Conservation (phyloP, 192 early-diverging fungal genomes). For the Chytriomyces sp. region DNA sequence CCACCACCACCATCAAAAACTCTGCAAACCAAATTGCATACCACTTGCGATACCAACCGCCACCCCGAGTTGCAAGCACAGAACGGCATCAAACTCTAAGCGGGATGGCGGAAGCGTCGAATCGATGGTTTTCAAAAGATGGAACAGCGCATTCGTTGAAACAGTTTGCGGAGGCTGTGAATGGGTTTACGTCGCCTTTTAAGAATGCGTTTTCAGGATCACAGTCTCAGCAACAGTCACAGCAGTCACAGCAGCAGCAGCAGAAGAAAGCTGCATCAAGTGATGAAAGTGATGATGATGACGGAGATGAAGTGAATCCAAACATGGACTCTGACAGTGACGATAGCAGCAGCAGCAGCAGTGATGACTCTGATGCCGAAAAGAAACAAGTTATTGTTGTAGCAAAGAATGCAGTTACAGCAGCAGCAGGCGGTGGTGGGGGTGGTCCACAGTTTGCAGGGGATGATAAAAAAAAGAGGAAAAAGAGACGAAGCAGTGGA, state of each 20-base stretch:
- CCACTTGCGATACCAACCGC: constrained; percentile 27
- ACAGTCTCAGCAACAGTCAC: background rate
- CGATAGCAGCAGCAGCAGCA: background rate
- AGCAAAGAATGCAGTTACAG: background rate
- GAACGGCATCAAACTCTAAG: background rate
- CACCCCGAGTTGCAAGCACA: background rate
- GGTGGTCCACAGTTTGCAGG: constrained; percentile 29
- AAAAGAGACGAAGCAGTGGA: background rate
- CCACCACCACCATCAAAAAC: background rate
- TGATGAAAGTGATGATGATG: constrained; percentile 11
- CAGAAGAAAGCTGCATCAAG: background rate
- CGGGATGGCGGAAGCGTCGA: background rate
- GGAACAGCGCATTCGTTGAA: background rate
- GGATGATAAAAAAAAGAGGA: background rate
- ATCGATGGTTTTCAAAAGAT: no score
- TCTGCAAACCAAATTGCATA: background rate
- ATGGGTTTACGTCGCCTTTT: background rate
- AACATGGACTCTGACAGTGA: background rate
- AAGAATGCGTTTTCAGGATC: background rate
- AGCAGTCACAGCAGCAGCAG: background rate
- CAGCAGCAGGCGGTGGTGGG: no score
- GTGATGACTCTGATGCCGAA: background rate
- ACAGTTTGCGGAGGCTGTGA: background rate
- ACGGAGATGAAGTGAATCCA: background rate
- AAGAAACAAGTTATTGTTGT: background rate